Evolutionary conservation across 2,329 filamentous ascomycete species (phyloP).

Genomic region (Epichloe glyceriae): DNA sequence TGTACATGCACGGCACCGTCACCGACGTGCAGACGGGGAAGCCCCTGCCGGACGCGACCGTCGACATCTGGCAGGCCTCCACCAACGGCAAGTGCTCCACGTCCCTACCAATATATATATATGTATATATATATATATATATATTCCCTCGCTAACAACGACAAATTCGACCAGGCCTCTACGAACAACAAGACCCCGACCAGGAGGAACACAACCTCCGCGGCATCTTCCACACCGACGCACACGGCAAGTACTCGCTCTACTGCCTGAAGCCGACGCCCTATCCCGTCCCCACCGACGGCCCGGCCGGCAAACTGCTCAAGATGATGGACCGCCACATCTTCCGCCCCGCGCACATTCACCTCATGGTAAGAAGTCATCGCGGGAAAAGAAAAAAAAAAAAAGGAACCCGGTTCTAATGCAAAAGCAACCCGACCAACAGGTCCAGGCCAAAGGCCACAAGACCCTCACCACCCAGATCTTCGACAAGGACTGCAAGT

Average conservation of each 20-base stretch:
- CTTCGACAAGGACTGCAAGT: slow-evolving; percentile 54
- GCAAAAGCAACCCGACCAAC: neutral
- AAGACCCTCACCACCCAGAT: slow-evolving; percentile 61
- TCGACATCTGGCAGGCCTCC: slow-evolving; percentile 72
- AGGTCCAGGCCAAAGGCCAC: slow-evolving; percentile 41
- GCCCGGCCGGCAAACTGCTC: slow-evolving; percentile 40
- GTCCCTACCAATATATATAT: too few relatives aligned
- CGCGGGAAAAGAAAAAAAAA: too few relatives aligned
- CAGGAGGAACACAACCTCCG: slow-evolving; percentile 64
- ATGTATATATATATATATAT: too few relatives aligned
- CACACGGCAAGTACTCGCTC: slow-evolving; percentile 48
- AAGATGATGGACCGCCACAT: slow-evolving; percentile 40
- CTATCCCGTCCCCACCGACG: slow-evolving; percentile 37
- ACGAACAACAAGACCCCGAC: slow-evolving; percentile 60
- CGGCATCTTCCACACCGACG: slow-evolving; percentile 57
- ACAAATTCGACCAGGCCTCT: slow-evolving; percentile 25
- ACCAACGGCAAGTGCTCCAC: slow-evolving; percentile 42
- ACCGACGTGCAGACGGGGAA: slow-evolving; percentile 45
- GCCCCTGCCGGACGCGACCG: slow-evolving; percentile 49
- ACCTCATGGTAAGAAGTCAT: slow-evolving; percentile 34
- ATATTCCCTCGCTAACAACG: too few relatives aligned
- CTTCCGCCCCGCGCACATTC: slow-evolving; percentile 46
- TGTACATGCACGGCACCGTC: slow-evolving; percentile 51
- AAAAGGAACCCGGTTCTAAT: neutral
- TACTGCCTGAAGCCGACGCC: slow-evolving; percentile 48